Base-by-base conservation (phyloP, 2,329 filamentous ascomycete species). In the Ceratocystiopsis brevicomis region DNA sequence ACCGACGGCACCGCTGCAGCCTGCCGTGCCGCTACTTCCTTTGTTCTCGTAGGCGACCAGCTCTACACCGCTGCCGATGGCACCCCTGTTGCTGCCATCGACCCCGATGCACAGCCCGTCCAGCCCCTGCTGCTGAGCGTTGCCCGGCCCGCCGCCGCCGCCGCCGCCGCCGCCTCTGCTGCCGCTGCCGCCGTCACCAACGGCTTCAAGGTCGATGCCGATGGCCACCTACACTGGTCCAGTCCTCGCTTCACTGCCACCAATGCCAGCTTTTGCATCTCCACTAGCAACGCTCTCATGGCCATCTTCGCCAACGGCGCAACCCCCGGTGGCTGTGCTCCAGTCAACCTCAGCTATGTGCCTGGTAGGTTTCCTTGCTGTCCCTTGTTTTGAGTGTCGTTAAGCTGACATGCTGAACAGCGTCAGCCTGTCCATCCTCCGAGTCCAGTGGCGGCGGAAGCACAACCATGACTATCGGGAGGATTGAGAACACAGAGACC, bases 381-480 rank as follows among this genome's bases (percentile, higher is more conserved):
- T 4, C 21, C 4, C 37, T 15, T 14, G 12, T 39, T 17, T 17
- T 32, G 9, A 39, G 8, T 2, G 25, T 19, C 4, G 3, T 11
- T 13, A 14, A 16, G 12, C 11, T 18, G 37, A 38, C 30, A 32
- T 12, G 3, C 21, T 11, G 35, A 17, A 18, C 11, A 15, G 11
- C 15, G 10, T 1, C 21, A n/a, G 40, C 40, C 18, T 14, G 10
- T 13, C 40, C 30, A 9, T 35, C 35, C 17, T 33, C 41, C 14
- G 6, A 18, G 14, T 17, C 40, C 6, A 21, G 32, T 14, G 17
- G 21, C 18, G 21, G 21, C 18, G 16, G 30, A 9, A 16, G 38
- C 15, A 43, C 44, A 9, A 45, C 35, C 6, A 25, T 45, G 16
- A 43, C 43, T 41, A 37, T 45, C 5, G 25, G 25, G 10, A 30